phyloP scores from a whole-genome alignment of 495 filamentous ascomycete genomes.

The Penicillium pancosmium region DNA sequence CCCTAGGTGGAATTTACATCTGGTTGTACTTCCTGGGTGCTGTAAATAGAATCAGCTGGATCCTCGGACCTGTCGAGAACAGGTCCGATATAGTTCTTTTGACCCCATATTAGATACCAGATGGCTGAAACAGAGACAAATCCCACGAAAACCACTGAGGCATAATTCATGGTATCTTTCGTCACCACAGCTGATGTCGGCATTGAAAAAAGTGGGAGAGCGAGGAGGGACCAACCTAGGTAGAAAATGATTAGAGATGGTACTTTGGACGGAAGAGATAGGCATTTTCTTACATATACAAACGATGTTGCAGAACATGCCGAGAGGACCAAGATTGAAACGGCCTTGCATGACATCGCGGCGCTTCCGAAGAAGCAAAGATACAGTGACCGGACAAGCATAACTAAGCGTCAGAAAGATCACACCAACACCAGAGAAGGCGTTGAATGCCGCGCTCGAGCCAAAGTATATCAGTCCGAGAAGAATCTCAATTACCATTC shows the following conservation, averaged over 20 bases:
- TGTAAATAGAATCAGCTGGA: not conserved
- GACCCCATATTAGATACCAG: slow-evolving; percentile 69
- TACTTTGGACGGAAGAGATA: not conserved
- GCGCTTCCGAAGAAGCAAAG: slow-evolving; percentile 46
- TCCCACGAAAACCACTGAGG: slow-evolving; percentile 59
- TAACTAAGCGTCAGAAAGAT: slow-evolving; percentile 58
- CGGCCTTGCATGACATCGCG: slow-evolving; percentile 45
- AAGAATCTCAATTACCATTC: slow-evolving; percentile 51
- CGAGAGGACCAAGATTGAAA: slow-evolving; percentile 58
- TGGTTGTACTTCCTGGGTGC: not conserved
- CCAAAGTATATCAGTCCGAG: slow-evolving; percentile 61
- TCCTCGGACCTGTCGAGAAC: not conserved
- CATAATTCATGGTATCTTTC: slow-evolving; percentile 53
- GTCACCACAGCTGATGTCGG: slow-evolving; percentile 40
- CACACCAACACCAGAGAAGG: slow-evolving; percentile 60
- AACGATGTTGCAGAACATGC: slow-evolving; percentile 55
- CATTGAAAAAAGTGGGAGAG: slow-evolving; percentile 55
- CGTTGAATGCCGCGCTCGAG: slow-evolving; percentile 56
- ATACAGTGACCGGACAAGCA: slow-evolving; percentile 53
- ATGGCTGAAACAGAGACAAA: slow-evolving; percentile 50
- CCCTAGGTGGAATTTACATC: no score
- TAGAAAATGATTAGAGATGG: not conserved
- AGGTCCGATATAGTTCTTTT: slow-evolving; percentile 32
- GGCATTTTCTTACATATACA: slow-evolving; percentile 46
- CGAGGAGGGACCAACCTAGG: slow-evolving; percentile 58